Conservation (phyloP, 352 stramenopile species). For the Globisporangium irregulare region DNA sequence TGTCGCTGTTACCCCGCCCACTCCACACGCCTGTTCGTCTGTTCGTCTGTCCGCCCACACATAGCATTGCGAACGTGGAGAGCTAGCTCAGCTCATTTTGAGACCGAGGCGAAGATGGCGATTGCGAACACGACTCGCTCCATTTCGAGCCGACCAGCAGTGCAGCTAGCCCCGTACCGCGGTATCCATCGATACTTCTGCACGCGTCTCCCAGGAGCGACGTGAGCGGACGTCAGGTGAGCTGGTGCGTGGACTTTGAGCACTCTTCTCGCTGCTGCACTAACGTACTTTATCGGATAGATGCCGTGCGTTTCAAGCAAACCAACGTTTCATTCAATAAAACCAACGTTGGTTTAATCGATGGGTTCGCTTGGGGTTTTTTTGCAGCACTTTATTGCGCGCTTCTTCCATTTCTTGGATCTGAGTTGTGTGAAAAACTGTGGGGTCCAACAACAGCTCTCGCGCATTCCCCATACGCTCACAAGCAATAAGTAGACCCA, state of each 20-base stretch:
- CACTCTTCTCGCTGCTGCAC: too few relatives aligned
- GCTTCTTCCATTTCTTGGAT: slow-evolving; percentile 1
- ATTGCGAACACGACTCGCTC: not conserved
- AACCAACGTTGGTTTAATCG: not conserved
- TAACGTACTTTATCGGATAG: not conserved
- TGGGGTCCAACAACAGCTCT: not conserved
- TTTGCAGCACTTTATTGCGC: not conserved
- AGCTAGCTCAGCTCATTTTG: not conserved
- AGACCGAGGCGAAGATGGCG: not conserved
- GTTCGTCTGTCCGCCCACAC: not conserved
- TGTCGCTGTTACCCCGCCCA: not conserved
- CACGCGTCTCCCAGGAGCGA: too few relatives aligned
- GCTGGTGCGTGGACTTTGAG: too few relatives aligned
- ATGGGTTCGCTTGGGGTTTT: not conserved
- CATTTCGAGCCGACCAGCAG: not conserved
- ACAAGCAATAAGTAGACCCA: not conserved
- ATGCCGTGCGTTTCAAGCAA: not conserved
- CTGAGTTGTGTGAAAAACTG: not conserved
- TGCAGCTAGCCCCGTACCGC: not conserved
- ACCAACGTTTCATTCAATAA: not conserved
- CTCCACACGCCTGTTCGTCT: not conserved
- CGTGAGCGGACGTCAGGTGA: too few relatives aligned
- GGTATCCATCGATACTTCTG: too few relatives aligned
- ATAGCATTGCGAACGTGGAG: not conserved
- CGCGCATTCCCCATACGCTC: not conserved